Evolutionary conservation across 176 grass and related monocot genomes (phyloP).

Genomic region (Paspalum notatum): DNA sequence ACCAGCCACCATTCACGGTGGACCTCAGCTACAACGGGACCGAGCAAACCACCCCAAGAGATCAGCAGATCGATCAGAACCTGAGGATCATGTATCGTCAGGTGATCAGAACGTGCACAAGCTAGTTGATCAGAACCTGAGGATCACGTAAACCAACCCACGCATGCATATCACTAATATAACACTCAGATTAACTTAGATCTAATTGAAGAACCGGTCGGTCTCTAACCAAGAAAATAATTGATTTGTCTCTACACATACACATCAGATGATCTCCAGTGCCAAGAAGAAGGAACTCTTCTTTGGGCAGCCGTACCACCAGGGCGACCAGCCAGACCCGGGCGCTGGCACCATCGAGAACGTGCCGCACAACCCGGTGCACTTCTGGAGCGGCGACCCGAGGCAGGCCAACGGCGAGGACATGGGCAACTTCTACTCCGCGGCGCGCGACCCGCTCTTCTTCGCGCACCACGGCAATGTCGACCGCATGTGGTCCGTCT

Average conservation of each 20-base stretch:
- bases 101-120: slow-evolving; percentile 11
- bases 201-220: not conserved
- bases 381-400: slow-evolving; percentile 49
- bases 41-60: slow-evolving; percentile 31
- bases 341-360: slow-evolving; percentile 40
- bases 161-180: not conserved
- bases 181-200: not conserved
- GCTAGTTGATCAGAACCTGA: not conserved
- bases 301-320: slow-evolving; percentile 54
- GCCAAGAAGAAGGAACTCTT: slow-evolving; percentile 66
- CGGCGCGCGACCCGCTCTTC: slow-evolving; percentile 59
- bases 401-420: slow-evolving; percentile 34
- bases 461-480: slow-evolving; percentile 63
- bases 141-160: not conserved
- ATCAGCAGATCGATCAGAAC: slow-evolving; percentile 56
- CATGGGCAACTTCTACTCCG: slow-evolving; percentile 64
- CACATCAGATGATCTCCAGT: slow-evolving; percentile 49
- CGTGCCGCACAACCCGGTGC: slow-evolving; percentile 45
- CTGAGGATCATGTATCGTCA: slow-evolving; percentile 79
- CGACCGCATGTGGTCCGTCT: slow-evolving; percentile 69
- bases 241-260: not conserved
- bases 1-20: slow-evolving; percentile 52
- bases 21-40: slow-evolving; percentile 55
- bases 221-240: not conserved
- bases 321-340: slow-evolving; percentile 33